Evolutionary conservation across 169 alveolate genomes (phyloP).

Genomic region (Cryptosporidium ryanae): DNA sequence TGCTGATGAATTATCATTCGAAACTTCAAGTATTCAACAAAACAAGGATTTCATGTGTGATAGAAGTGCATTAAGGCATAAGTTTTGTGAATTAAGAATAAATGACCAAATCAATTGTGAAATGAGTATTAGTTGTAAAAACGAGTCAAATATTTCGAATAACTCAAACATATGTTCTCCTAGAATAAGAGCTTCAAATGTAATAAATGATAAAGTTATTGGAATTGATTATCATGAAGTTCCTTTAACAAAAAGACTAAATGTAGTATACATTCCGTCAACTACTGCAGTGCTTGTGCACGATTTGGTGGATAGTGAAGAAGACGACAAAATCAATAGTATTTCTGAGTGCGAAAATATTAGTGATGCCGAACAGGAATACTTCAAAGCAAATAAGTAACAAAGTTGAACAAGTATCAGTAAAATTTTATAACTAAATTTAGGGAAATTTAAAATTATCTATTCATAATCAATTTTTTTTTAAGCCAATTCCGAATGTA

Average conservation of each 20-base stretch:
- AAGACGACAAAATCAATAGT: constrained; percentile 8
- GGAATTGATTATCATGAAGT: constrained; percentile 66
- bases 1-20: constrained; percentile 28
- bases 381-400: constrained; percentile 17
- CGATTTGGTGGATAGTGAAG: constrained; percentile 67
- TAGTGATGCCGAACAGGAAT: constrained; percentile 68
- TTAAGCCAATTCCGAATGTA: constrained; percentile 50
- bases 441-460: neutral
- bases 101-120: neutral
- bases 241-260: constrained; percentile 62
- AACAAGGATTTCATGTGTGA: neutral
- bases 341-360: constrained; percentile 11
- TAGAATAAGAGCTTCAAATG: constrained; percentile 50
- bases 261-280: constrained; percentile 61
- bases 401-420: neutral
- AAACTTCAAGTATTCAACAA: neutral
- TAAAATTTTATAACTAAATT: neutral
- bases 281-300: constrained; percentile 69
- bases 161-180: constrained; percentile 59
- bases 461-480: constrained; percentile 7
- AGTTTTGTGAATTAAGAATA: no score
- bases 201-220: constrained; percentile 14
- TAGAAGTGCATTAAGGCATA: no score
- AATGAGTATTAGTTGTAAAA: neutral
- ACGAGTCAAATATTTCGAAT: neutral